Conservation (phyloP, 306 rosid genomes). For the Boehmeria nivea region DNA sequence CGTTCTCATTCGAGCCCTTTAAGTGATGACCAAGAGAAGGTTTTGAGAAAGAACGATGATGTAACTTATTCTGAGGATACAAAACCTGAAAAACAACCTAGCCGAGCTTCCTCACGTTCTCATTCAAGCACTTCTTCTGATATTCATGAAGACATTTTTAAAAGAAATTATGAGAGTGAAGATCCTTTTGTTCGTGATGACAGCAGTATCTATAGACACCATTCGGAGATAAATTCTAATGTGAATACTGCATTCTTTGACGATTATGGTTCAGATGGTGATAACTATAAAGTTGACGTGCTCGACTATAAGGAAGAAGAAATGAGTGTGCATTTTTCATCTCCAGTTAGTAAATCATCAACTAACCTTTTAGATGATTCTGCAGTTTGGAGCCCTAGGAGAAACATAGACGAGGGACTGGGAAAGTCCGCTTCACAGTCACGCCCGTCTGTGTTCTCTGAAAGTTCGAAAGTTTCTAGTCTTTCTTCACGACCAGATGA, state of each 20-base stretch:
- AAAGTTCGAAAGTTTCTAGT: slow-evolving; percentile 31
- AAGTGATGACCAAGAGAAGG: slow-evolving; percentile 34
- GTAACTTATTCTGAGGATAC: slow-evolving; percentile 29
- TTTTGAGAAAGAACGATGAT: slow-evolving; percentile 25
- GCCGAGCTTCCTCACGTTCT: slow-evolving; percentile 34
- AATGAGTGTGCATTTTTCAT: slow-evolving; percentile 37
- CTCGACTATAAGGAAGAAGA: slow-evolving; percentile 36
- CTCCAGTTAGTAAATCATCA: slow-evolving; percentile 35
- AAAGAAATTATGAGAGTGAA: slow-evolving; percentile 24
- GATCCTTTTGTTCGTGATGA: slow-evolving; percentile 44
- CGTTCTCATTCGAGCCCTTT: slow-evolving; percentile 37
- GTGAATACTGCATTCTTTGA: slow-evolving; percentile 56
- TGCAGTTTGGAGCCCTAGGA: slow-evolving; percentile 41
- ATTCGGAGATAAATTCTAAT: slow-evolving; percentile 30
- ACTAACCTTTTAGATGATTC: slow-evolving; percentile 29
- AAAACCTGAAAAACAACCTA: slow-evolving; percentile 30
- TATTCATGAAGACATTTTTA: slow-evolving; percentile 30
- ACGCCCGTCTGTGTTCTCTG: slow-evolving; percentile 41
- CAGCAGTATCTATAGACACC: slow-evolving; percentile 22
- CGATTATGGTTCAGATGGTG: slow-evolving; percentile 65
- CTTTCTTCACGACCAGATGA: slow-evolving; percentile 47
- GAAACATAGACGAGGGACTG: slow-evolving; percentile 32
- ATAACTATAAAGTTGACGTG: slow-evolving; percentile 34
- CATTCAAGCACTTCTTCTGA: slow-evolving; percentile 31
- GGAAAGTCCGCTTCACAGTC: slow-evolving; percentile 31